Base-by-base conservation (phyloP, 805 yeast species). In the Wickerhamiella shivajii region DNA sequence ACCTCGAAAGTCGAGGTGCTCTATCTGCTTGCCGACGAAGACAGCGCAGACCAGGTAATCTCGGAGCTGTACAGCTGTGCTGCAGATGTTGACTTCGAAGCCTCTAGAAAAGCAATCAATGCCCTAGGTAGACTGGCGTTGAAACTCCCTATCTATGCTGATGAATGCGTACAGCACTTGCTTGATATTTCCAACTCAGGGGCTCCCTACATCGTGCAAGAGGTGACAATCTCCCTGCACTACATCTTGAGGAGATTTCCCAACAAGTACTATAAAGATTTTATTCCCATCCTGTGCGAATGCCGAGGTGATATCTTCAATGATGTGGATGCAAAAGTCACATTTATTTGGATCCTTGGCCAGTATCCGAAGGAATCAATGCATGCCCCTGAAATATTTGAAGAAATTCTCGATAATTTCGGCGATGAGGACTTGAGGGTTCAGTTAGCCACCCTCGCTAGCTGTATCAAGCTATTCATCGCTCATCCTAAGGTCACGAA, bases 41-140 rank as follows among this genome's bases (percentile, higher is more conserved):
- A 52, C 7, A 79, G 78, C 45, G 61, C 77, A 29, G 61, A 59
- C 4, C 55, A 63, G 24, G 81, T 87, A 1, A 57, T 85, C 29
- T 57, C 69, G 12, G 97, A 85, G 50, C 55, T 85, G 33, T 77
- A 73, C 41, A 93, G 78, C 45, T 85, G 85, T 53, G 92, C 93
- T 4, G 69, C 83, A 0, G 94, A 81, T 46, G 74, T 80, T 10
- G 95, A 85, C 53, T 67, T 74, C 16, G 77, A 77, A 38, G 81
- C 84, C 76, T 80, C 85, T 2, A 62, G 93, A 36, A 79, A 83
- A 47, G 84, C 96, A 0, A 72, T 87, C 3, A 59, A 93, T 39
- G 93, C 94, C 0, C 72, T 87, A 40, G 96, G 96, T 2, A 80
- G 84, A 47, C 59, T 87, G 14, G 93, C 95, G 0, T 72, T 84